Base-by-base conservation (phyloP, 306 rosid genomes). In the Inga laurina region DNA sequence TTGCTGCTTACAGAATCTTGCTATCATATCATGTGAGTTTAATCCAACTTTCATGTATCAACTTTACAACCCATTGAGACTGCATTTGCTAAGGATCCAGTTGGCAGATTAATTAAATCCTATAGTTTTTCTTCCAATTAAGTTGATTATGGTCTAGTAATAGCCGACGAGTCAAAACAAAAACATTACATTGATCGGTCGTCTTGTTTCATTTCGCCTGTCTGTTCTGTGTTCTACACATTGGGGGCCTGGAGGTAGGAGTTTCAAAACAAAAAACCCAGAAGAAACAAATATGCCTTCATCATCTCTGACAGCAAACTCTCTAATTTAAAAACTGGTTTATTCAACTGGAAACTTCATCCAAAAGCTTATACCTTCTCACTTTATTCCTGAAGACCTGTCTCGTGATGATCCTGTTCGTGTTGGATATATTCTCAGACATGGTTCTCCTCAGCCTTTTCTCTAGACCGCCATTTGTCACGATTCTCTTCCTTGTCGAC, bases 321-420 rank as follows among this genome's bases (percentile, higher is more conserved):
- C 75, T 69, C 65, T 79, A 45, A 48, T 86, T 21, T 79, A 65
- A 69, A 69, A 67, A 16, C 15, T 46, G 37, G 12, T 18, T 72
- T 46, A 39, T 72, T 79, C 82, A 94, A 86, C 96, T 92, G 3
- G 99, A 92, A 88, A 96, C 99, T 87, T 94, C 98, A 67, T 96
- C 99, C 84, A 96, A 83, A 85, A 94, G 98, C 89, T 94, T 96
- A 79, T 96, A 96, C 94, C 98, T 94, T 86, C 99, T 92, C 7
- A 90, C 98, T 90, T 92, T 96, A 67, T 90, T 92, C 92, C 94
- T 91, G 59, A 91, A 90, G 22, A 89, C 92, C 48, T 74, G 98
- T 77, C 80, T 91, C 12, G 88, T 84, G 77, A 85, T 83, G 69
- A 85, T 76, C 85, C 89, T 89, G 46, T 2, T 84, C 10, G 48